Conservation (phyloP, 176 grass and related monocot species). For the Alloteropsis semialata region DNA sequence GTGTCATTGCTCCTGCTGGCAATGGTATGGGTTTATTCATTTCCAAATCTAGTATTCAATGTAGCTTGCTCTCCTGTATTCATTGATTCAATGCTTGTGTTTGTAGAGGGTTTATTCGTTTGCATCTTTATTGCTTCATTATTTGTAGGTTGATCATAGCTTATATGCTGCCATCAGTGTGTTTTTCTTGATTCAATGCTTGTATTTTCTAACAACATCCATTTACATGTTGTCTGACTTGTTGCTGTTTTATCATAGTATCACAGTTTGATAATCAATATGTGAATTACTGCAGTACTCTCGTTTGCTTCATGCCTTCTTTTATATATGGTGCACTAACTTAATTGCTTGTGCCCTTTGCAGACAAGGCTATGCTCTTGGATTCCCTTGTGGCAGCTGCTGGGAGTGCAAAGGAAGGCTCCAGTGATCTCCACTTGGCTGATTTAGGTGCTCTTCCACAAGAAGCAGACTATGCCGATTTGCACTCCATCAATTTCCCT, state of each 20-base stretch:
- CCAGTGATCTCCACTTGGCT: slow-evolving; percentile 84
- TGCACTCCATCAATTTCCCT: slow-evolving; percentile 75
- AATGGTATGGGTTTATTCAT: no score
- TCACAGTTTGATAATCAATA: not conserved
- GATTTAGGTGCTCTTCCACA: slow-evolving; percentile 55
- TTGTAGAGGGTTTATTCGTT: no score
- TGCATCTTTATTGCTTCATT: not conserved
- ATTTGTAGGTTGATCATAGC: not conserved
- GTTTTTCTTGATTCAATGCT: not conserved
- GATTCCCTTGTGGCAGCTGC: slow-evolving; percentile 86
- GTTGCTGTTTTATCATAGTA: not conserved
- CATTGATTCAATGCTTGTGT: no score
- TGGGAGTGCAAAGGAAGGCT: slow-evolving; percentile 81
- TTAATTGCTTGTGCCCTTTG: not conserved
- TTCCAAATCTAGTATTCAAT: no score
- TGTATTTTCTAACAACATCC: not conserved
- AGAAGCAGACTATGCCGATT: slow-evolving; percentile 84
- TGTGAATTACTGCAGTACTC: not conserved
- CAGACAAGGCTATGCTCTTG: slow-evolving; percentile 82
- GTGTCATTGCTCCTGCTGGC: no score
- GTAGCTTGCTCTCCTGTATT: no score
- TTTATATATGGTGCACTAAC: not conserved
- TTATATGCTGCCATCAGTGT: not conserved
- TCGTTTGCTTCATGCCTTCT: not conserved
- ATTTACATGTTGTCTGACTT: not conserved